phyloP scores from a whole-genome alignment of 2,329 filamentous ascomycete genomes.

The Venturia oleaginea region DNA sequence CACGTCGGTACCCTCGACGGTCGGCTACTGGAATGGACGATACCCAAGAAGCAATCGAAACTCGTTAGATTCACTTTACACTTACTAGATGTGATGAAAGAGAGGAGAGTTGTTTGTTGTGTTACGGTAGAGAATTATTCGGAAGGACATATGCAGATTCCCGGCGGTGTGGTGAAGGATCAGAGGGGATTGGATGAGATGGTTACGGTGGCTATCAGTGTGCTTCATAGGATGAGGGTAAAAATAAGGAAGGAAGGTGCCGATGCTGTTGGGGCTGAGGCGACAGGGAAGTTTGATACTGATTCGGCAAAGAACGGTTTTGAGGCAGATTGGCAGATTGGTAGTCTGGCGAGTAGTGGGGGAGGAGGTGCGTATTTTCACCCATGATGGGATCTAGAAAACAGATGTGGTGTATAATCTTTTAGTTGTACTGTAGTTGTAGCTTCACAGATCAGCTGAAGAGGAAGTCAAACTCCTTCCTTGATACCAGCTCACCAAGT shows the following conservation, averaged over 20 bases:
- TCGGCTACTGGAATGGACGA: background rate
- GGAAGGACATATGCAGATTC: background rate
- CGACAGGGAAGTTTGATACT: background rate
- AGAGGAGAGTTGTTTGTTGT: background rate
- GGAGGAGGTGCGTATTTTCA: background rate
- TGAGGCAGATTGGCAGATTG: background rate
- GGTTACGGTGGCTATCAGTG: background rate
- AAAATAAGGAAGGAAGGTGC: background rate
- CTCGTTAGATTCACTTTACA: background rate
- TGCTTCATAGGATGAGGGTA: background rate
- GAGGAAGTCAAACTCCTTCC: too few species aligned
- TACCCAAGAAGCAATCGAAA: background rate
- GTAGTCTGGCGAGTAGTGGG: background rate
- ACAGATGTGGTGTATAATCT: background rate
- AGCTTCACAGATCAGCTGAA: too few species aligned
- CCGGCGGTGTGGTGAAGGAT: background rate
- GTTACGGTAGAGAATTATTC: background rate
- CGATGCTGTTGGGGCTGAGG: background rate
- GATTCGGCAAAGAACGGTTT: background rate
- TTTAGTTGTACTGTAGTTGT: too few species aligned
- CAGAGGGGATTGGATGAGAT: background rate
- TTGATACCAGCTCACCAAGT: too few species aligned
- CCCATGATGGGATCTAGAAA: background rate
- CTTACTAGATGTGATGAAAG: background rate
- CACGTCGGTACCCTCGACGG: background rate